These are phyloP conservation scores for Phenoliferia sp. DNA, from an alignment of 1,284 basidiomycete genomes.

Conservation along the genomic window DNA sequence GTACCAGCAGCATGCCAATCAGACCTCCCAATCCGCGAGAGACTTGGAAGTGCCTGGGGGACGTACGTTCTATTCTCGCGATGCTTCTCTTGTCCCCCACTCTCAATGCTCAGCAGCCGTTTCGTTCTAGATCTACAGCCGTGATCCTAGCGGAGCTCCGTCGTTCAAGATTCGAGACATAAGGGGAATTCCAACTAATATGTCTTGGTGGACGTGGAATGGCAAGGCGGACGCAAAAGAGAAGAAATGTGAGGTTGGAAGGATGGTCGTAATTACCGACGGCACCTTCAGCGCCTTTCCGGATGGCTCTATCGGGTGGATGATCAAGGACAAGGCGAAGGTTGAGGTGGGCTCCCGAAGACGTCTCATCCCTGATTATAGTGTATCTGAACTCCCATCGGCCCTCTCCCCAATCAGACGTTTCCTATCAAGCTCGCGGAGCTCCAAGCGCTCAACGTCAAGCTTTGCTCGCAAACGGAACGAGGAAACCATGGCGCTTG, in stretches of 20 bases:
- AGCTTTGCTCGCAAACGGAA: background rate
- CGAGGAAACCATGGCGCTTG: background rate
- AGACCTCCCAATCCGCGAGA: too few relatives aligned
- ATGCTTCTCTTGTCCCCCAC: too few relatives aligned
- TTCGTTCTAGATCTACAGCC: too few relatives aligned
- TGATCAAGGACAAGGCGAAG: background rate
- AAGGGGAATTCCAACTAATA: too few relatives aligned
- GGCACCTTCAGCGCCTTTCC: background rate
- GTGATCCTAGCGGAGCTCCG: too few relatives aligned
- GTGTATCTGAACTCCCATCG: background rate
- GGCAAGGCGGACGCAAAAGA: background rate
- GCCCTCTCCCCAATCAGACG: background rate
- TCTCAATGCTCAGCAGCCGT: too few relatives aligned
- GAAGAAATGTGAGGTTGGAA: background rate
- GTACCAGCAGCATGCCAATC: too few relatives aligned
- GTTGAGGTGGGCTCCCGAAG: background rate
- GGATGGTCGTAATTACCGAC: background rate
- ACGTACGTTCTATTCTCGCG: too few relatives aligned
- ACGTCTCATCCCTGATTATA: background rate
- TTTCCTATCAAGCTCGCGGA: background rate
- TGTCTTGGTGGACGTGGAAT: background rate
- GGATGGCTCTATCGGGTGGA: background rate
- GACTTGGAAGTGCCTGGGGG: too few relatives aligned
- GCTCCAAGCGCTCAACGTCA: background rate
- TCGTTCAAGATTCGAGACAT: too few relatives aligned